A percentile compares a stretch with the other conserved stretches of the same genome.
These are phyloP conservation scores for Asterophora lycoperdoides DNA, from an alignment of 768 basidiomycete genomes.

Conservation along the genomic window DNA sequence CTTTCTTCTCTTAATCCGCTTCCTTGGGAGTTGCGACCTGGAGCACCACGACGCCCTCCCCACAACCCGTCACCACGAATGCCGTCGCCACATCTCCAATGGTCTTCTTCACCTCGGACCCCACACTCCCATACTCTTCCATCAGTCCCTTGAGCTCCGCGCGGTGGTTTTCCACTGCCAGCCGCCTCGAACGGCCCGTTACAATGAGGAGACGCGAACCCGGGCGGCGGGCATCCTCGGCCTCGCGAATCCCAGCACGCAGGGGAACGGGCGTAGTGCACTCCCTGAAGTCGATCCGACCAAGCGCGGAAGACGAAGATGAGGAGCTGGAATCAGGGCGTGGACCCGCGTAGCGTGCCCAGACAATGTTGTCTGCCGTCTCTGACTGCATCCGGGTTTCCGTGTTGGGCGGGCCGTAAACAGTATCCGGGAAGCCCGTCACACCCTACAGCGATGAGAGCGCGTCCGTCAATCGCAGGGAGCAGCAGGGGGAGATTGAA, in stretches of 20 bases:
- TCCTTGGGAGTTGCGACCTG: slow-evolving; percentile 41
- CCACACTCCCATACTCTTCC: slow-evolving; percentile 50
- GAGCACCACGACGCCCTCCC: slow-evolving; percentile 61
- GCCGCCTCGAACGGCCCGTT: slow-evolving; percentile 68
- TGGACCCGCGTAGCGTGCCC: slow-evolving; percentile 55
- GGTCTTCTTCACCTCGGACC: slow-evolving; percentile 70
- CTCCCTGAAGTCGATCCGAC: slow-evolving; percentile 62
- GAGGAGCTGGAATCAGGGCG: slow-evolving; percentile 3
- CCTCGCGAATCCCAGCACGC: slow-evolving; percentile 50
- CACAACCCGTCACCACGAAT: slow-evolving; percentile 59
- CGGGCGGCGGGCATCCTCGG: slow-evolving; percentile 18
- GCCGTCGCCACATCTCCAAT: slow-evolving; percentile 82
- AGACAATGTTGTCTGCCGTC: slow-evolving; percentile 77
- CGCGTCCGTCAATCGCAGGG: background rate
- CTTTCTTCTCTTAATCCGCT: background rate
- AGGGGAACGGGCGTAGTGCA: slow-evolving; percentile 55
- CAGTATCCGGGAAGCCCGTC: slow-evolving; percentile 57
- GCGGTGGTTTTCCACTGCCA: slow-evolving; percentile 68
- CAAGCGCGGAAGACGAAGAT: slow-evolving; percentile 33
- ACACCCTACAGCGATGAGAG: slow-evolving; percentile 20
- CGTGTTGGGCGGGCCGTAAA: slow-evolving; percentile 62
- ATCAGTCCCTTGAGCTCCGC: slow-evolving; percentile 65
- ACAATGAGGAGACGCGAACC: slow-evolving; percentile 52
- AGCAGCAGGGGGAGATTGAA: slow-evolving; percentile 5
- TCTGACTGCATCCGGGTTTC: slow-evolving; percentile 71